Evolutionary conservation across 257 asterid genomes (phyloP), one percentile per base, ranked within the genome.

Genomic region (Phtheirospermum japonicum): DNA sequence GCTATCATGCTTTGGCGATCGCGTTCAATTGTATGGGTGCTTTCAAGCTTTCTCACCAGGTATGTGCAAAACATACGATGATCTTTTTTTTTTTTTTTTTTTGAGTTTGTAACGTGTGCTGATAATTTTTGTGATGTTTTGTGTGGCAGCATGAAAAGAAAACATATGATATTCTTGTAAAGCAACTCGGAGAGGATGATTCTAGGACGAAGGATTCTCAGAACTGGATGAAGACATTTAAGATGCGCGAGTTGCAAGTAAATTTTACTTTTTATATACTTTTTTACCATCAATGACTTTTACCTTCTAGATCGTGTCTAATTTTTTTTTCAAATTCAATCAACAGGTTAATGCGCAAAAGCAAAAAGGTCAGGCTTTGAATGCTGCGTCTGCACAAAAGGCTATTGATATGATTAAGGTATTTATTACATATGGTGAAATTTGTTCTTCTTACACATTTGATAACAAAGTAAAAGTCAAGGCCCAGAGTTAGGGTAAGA

Each of bases 121-220:
- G n/a, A n/a, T n/a, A n/a, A n/a, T n/a, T n/a, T n/a, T n/a, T n/a
- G n/a, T n/a, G n/a, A n/a, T n/a, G n/a, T 36, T 65, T 43, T 26
- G 6, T 57, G 9, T 73, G 75, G 64, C 91, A 93, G 97, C 95
- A 93, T 76, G 99, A 93, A 66, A 83, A 82, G 87, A 89, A 79
- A 76, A 93, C 97, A 42, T 85, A 87, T 20, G 97, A 89, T 74
- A 87, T 93, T 79, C 96, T 93, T 46, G 88, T 88, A 59, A 87
- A 87, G 69, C 96, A 87, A 85, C 94, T 89, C 37, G 99, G 99
- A 28, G 95, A 89, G 84, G 96, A 93, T 7, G 96, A 93, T 76
- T 78, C 96, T 14, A 87, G 97, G 79, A 89, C 97, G 30, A 81
- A 77, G 56, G 99, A 93, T 68, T 87, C 99, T 36, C 83, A 79